phyloP scores from a whole-genome alignment of 164 flowering plant genomes.

The Annona cherimola region DNA sequence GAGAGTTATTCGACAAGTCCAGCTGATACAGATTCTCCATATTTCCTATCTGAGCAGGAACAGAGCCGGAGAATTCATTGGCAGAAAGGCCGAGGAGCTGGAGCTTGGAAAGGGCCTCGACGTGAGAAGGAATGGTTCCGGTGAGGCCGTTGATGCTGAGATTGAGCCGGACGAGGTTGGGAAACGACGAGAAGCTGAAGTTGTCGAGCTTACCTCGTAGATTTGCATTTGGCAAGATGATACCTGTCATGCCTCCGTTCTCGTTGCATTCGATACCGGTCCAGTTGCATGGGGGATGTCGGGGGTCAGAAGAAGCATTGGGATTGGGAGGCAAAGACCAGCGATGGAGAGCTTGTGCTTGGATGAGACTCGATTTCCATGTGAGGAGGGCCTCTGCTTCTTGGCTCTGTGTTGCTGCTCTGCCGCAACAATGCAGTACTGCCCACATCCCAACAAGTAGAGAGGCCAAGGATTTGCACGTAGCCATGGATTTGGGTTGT shows the following conservation, averaged over 20 bases:
- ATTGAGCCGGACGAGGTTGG: conserved; percentile 18
- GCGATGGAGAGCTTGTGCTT: background rate
- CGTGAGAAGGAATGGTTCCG: conserved; percentile 18
- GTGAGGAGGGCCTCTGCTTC: conserved; percentile 2
- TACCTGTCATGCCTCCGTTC: conserved; percentile 1
- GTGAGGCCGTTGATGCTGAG: conserved; percentile 5
- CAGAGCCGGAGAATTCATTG: conserved; percentile 11
- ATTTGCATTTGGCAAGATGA: conserved; percentile 9
- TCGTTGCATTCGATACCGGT: conserved; percentile 13
- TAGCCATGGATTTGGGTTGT: too few relatives aligned
- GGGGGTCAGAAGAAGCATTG: background rate
- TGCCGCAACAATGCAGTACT: background rate
- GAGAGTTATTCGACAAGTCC: background rate
- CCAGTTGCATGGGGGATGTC: conserved; percentile 13
- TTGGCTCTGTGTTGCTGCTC: background rate
- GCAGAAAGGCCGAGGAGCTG: conserved; percentile 18
- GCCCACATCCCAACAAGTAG: background rate
- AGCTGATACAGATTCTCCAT: background rate
- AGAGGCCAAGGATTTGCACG: too few relatives aligned
- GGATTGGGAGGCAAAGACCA: background rate
- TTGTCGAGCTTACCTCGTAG: conserved; percentile 14
- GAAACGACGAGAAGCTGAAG: conserved; percentile 21
- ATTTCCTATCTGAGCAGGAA: conserved; percentile 14
- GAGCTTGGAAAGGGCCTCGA: conserved; percentile 23
- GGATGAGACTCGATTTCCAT: background rate